Conservation (phyloP, 2,329 filamentous ascomycete species). For the Passalora sequoiae region DNA sequence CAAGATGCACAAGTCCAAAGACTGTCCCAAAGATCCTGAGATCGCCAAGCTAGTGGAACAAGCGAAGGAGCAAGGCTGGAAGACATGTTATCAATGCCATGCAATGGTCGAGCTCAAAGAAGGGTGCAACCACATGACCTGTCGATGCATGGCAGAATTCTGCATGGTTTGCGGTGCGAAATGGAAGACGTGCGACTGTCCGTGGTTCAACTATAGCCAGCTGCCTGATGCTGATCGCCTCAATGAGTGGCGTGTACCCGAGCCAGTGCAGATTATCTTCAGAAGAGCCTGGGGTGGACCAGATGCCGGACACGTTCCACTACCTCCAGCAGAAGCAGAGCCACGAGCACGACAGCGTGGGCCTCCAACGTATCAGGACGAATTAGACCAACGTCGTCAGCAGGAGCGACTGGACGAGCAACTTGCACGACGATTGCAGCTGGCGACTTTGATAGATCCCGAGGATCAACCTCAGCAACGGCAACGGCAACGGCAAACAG, state of each 20-base stretch:
- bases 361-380: conserved; percentile 33
- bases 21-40: conserved; percentile 68
- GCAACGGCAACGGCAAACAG: conserved; percentile 35
- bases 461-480: conserved; percentile 22
- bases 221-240: conserved; percentile 50
- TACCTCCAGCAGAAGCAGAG: conserved; percentile 6
- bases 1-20: conserved; percentile 63
- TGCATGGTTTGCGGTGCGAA: conserved; percentile 78
- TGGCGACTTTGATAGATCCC: conserved; percentile 35
- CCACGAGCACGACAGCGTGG: conserved; percentile 5
- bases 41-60: conserved; percentile 59
- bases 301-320: conserved; percentile 6
- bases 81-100: conserved; percentile 69
- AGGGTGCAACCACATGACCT: conserved; percentile 77
- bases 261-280: conserved; percentile 37
- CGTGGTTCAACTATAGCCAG: conserved; percentile 63
- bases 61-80: conserved; percentile 65
- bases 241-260: conserved; percentile 49
- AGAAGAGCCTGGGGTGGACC: conserved; percentile 26
- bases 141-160: conserved; percentile 76
- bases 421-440: conserved; percentile 50
- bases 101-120: conserved; percentile 72
- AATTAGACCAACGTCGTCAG: conserved; percentile 36
- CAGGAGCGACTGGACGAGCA: conserved; percentile 47
- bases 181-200: conserved; percentile 80